Percentiles rank a stretch among this genome's conserved stretches.
phyloP scores from a whole-genome alignment of 2,329 filamentous ascomycete species.

The Keithomyces neogunnii region DNA sequence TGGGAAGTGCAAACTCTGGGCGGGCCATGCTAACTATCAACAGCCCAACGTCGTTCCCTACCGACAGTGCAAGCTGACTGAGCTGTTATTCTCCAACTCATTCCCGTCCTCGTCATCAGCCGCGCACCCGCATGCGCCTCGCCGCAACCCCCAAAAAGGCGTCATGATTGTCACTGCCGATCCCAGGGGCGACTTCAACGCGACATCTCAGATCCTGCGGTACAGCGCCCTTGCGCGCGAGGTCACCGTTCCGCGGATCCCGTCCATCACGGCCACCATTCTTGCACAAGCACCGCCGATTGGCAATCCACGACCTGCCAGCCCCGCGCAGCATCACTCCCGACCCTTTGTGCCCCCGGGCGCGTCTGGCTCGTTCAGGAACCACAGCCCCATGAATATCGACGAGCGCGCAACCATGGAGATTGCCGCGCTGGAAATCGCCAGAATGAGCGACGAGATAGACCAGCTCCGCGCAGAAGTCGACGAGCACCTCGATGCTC shows the following conservation, averaged over 20 bases:
- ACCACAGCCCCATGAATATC: constrained; percentile 28
- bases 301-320: constrained; percentile 16
- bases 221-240: constrained; percentile 91
- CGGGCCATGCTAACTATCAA: constrained; percentile 2
- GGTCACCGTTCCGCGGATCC: constrained; percentile 82
- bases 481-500: constrained; percentile 59
- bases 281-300: constrained; percentile 26
- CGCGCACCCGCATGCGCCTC: constrained; percentile 26
- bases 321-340: constrained; percentile 21
- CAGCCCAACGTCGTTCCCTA: constrained; percentile 69
- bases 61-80: constrained; percentile 77
- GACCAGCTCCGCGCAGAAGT: constrained; percentile 65
- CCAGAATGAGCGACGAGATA: constrained; percentile 62
- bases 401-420: constrained; percentile 68
- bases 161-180: constrained; percentile 97
- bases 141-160: constrained; percentile 70
- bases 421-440: constrained; percentile 70
- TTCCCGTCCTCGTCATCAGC: constrained; percentile 55
- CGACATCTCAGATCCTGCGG: constrained; percentile 88
- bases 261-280: constrained; percentile 71
- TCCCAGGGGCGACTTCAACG: constrained; percentile 87
- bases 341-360: constrained; percentile 34
- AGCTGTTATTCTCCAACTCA: constrained; percentile 80
- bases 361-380: constrained; percentile 23
- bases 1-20: constrained; percentile 9